Percentiles rank a stretch among this genome's conserved stretches.
Conservation (phyloP, 1,139 yeast species). For the Kodamaea sp. region DNA sequence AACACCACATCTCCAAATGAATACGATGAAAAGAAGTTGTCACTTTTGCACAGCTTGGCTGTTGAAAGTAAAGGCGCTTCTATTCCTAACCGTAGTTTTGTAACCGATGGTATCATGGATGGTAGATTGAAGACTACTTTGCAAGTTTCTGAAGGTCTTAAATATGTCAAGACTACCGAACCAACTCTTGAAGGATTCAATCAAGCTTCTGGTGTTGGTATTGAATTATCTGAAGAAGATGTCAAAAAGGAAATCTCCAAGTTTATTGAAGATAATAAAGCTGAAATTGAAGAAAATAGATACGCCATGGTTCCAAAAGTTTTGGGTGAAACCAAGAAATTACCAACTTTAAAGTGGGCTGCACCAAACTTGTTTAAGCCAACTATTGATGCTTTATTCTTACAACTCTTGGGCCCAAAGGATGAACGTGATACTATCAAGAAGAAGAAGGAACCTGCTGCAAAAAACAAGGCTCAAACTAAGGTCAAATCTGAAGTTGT, state of each 20-base stretch:
- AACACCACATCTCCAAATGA: conserved; percentile 19
- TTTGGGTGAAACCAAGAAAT: conserved; percentile 69
- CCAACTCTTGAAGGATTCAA: conserved; percentile 48
- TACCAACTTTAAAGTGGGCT: conserved; percentile 87
- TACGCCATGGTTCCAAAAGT: conserved; percentile 74
- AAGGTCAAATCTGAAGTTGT: conserved; percentile 24
- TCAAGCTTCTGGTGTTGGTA: conserved; percentile 75
- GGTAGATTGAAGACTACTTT: conserved; percentile 62
- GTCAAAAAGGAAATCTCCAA: conserved; percentile 54
- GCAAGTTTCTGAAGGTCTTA: conserved; percentile 79
- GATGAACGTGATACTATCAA: conserved; percentile 89
- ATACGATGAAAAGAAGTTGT: conserved; percentile 48
- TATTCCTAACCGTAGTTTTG: conserved; percentile 41
- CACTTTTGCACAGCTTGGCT: conserved; percentile 76
- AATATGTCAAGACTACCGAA: conserved; percentile 55
- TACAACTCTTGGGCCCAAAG: conserved; percentile 81
- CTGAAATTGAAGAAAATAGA: conserved; percentile 62
- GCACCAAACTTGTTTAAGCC: conserved; percentile 84
- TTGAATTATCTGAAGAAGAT: conserved; percentile 62
- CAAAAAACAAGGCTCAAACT: conserved; percentile 20
- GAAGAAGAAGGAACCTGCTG: conserved; percentile 66
- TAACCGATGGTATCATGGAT: conserved; percentile 59
- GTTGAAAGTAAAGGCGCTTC: conserved; percentile 52
- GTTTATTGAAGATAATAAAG: conserved; percentile 57
- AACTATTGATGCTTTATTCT: conserved; percentile 69